A percentile compares a stretch with the other conserved stretches of the same genome.
These are phyloP conservation scores for Toxicodendron radicans DNA, from an alignment of 345 rosid species.

Conservation along the genomic window DNA sequence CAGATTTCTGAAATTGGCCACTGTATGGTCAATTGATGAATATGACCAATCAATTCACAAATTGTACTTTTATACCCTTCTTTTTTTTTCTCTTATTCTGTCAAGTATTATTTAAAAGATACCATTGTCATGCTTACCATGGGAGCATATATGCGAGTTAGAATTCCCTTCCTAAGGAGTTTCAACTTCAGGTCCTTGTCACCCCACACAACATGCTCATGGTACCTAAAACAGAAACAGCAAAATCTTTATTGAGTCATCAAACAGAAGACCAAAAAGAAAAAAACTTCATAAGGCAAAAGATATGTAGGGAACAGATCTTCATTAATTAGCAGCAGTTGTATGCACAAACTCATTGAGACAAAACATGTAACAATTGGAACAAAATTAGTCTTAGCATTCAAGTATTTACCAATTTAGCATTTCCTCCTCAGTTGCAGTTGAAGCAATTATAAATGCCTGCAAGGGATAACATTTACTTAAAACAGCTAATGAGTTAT, in stretches of 20 bases:
- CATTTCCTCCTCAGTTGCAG: slow-evolving; percentile 94
- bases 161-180: slow-evolving; percentile 78
- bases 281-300: not conserved
- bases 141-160: slow-evolving; percentile 84
- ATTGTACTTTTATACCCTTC: no score
- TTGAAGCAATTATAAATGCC: slow-evolving; percentile 98
- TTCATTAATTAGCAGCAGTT: not conserved
- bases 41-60: no score
- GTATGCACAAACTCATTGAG: slow-evolving; percentile 4
- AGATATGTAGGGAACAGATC: not conserved
- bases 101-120: not conserved
- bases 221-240: slow-evolving; percentile 58
- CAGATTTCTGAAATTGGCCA: no score
- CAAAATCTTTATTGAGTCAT: not conserved
- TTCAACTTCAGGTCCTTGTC: slow-evolving; percentile 75
- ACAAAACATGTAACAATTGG: slow-evolving; percentile 2
- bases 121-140: slow-evolving; percentile 53
- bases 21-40: no score
- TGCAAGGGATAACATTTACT: slow-evolving; percentile 34
- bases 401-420: slow-evolving; percentile 62
- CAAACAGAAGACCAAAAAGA: not conserved
- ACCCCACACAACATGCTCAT: slow-evolving; percentile 85
- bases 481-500: not conserved
- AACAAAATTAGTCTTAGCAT: slow-evolving; percentile 4
- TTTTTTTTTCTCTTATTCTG: no score